Base-by-base conservation (phyloP, 805 yeast genomes). In the Isabelozyma gotoi region DNA sequence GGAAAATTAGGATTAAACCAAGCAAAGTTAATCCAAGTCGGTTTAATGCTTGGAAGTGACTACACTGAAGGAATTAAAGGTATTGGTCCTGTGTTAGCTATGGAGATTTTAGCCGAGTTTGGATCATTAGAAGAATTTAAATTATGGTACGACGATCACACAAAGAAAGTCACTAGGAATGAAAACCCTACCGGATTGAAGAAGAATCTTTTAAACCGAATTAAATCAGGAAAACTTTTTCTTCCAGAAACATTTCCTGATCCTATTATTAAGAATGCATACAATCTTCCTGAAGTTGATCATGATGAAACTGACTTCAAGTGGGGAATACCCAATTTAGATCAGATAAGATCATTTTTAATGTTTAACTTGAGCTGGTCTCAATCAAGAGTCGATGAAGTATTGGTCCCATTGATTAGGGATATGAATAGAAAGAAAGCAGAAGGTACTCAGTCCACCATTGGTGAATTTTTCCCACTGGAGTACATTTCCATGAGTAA, bases 41-140 rank as follows among this genome's bases (percentile, higher is more conserved):
- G 97, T 0, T 74, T 83, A 38, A 63, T 94, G 19, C 65, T 94
- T 16, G 99, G 99, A 0, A 88, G 97, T 62, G 99, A 94, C 66
- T 94, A 94, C 60, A 91, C 99, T 0, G 88, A 84, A 41, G 99
- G 99, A 0, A 65, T 94, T 29, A 84, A 87, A 45, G 96, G 98
- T 2, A 77, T 94, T 46, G 99, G 99, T 1, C 97, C 97, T 0
- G 98, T 94, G 1, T 76, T 84, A 15, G 94, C 96, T 0, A 80
- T 89, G 80, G 97, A 94, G 61, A 78, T 94, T 15, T 55, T 94
- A 29, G 96, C 96, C 0, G 96, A 91, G 53, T 94, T 92, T 65
- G 81, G 78, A 1, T 58, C 61, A 19, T 59, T 81, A 24, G 41
- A 54, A 17, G 41, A 56, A 27, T 56, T 78, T 72, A 71, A 75